Evolutionary conservation across 306 rosid species (phyloP).

Genomic region (Fragaria iinumae): DNA sequence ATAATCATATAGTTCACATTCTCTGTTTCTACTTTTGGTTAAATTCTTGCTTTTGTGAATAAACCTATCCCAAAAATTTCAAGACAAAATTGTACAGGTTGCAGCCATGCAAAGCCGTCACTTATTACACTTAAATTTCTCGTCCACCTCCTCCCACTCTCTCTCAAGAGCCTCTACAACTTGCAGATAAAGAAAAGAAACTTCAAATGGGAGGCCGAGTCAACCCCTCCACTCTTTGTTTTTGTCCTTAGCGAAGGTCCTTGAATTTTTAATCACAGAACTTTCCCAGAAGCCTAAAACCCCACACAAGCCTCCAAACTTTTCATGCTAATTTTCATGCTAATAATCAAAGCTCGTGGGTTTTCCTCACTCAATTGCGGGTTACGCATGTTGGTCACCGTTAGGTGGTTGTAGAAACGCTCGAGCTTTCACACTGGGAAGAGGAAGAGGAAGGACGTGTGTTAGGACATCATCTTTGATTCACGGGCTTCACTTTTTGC

Average conservation of each 20-base stretch:
- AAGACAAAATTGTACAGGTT: background rate
- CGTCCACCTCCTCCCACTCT: background rate
- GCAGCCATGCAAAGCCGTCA: slow-evolving; percentile 4
- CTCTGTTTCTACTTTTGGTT: background rate
- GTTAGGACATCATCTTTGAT: slow-evolving; percentile 18
- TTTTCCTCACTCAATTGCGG: slow-evolving; percentile 2
- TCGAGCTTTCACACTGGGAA: slow-evolving; percentile 51
- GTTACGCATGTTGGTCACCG: slow-evolving; percentile 45
- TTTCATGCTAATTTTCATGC: slow-evolving; percentile 3
- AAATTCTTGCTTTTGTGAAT: background rate
- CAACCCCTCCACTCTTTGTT: slow-evolving; percentile 33
- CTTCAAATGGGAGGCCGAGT: slow-evolving; percentile 28
- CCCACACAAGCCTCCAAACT: slow-evolving; percentile 10
- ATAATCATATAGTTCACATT: background rate
- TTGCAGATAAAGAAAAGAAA: slow-evolving; percentile 35
- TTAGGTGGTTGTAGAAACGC: slow-evolving; percentile 37
- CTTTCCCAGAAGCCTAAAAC: slow-evolving; percentile 36
- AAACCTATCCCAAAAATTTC: background rate
- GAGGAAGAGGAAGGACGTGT: background rate
- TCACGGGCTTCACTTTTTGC: slow-evolving; percentile 26
- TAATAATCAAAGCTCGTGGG: background rate
- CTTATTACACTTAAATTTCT: background rate
- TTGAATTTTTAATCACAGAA: slow-evolving; percentile 26
- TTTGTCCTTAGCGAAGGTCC: slow-evolving; percentile 32
- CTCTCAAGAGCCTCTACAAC: slow-evolving; percentile 15